phyloP scores from a whole-genome alignment of 805 yeast species.

The Candida mattraensis region DNA sequence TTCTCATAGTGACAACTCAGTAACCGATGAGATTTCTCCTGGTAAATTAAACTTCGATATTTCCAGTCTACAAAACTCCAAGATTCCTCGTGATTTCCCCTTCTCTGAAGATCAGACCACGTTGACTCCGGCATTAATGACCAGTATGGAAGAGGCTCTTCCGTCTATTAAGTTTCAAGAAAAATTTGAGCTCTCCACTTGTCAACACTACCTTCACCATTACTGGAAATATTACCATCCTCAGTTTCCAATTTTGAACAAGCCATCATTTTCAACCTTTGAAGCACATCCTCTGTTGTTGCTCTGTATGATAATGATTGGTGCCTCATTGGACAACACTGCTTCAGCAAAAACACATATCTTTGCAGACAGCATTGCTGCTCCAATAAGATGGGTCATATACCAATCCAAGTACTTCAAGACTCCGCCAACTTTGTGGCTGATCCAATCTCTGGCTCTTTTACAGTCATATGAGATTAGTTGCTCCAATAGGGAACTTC shows the following conservation, averaged over 20 bases:
- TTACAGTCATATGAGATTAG: conserved; percentile 48
- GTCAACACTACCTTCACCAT: conserved; percentile 22
- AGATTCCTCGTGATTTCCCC: conserved; percentile 1
- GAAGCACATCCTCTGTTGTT: conserved; percentile 51
- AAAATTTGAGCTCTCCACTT: conserved; percentile 11
- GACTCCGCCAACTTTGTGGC: conserved; percentile 46
- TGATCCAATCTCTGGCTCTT: conserved; percentile 44
- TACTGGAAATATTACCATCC: conserved; percentile 59
- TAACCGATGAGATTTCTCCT: conserved; percentile 25
- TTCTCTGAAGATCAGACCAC: no score
- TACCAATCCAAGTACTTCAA: conserved; percentile 42
- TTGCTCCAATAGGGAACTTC: conserved; percentile 41
- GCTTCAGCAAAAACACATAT: conserved; percentile 5
- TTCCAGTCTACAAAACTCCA: no score
- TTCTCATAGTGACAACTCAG: conserved; percentile 16
- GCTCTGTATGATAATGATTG: conserved; percentile 54
- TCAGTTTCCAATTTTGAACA: conserved; percentile 48
- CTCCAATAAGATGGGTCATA: conserved; percentile 42
- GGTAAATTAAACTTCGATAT: no score
- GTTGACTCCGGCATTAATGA: conserved; percentile 1
- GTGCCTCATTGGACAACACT: conserved; percentile 34
- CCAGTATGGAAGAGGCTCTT: conserved; percentile 13
- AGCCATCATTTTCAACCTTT: conserved; percentile 49
- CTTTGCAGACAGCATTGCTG: conserved; percentile 36
- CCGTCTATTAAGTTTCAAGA: conserved; percentile 10